These are phyloP conservation scores for Venturia pyrina DNA, from an alignment of 2,329 filamentous ascomycete genomes.

Conservation along the genomic window DNA sequence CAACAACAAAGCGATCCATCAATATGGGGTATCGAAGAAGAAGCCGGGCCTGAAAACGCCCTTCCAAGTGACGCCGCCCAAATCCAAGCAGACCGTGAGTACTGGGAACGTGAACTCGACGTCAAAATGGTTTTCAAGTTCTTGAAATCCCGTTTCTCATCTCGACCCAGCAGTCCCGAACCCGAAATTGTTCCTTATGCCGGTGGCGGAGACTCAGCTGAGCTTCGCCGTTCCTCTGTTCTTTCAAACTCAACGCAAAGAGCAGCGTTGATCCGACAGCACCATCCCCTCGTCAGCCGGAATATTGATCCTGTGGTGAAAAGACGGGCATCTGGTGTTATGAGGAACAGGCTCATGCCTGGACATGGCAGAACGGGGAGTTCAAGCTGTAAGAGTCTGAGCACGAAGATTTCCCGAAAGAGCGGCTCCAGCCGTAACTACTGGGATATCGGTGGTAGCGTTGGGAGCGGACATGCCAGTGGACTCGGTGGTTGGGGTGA, in stretches of 20 bases:
- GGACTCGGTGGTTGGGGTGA: constrained; percentile 12
- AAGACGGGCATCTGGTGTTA: constrained; percentile 39
- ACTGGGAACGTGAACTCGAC: constrained; percentile 91
- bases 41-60: constrained; percentile 36
- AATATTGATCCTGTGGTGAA: constrained; percentile 20
- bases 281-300: constrained; percentile 67
- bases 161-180: constrained; percentile 26
- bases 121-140: constrained; percentile 88
- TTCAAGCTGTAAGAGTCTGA: constrained; percentile 75
- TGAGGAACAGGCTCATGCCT: constrained; percentile 20
- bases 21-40: constrained; percentile 58
- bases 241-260: constrained; percentile 49
- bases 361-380: constrained; percentile 27
- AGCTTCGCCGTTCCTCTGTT: constrained; percentile 5
- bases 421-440: constrained; percentile 10
- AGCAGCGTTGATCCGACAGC: constrained; percentile 73
- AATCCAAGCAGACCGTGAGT: constrained; percentile 52
- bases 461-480: constrained; percentile 5
- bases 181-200: constrained; percentile 16
- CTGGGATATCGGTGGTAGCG: constrained; percentile 13
- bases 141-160: constrained; percentile 63
- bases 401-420: constrained; percentile 59
- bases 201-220: background rate
- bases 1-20: constrained; percentile 37
- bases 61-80: constrained; percentile 26